phyloP scores from a whole-genome alignment of 495 filamentous ascomycete species.

The Hypoxylon trugodes region DNA sequence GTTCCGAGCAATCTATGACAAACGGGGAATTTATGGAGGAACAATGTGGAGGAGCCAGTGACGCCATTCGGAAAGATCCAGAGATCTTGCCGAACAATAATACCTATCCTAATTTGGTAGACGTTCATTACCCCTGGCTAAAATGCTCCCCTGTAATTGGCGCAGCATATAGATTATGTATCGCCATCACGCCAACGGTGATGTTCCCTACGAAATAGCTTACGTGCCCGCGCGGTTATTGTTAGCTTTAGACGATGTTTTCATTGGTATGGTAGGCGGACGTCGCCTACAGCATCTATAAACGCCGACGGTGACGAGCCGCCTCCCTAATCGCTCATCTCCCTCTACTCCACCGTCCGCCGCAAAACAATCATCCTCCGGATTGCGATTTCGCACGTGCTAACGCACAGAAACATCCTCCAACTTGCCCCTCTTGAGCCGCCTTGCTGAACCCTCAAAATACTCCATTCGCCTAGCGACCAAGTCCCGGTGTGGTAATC shows the following conservation, averaged over 20 bases:
- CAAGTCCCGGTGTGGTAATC: too few species aligned
- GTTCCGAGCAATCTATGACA: slow-evolving; percentile 40
- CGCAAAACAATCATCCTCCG: too few species aligned
- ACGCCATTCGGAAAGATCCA: slow-evolving; percentile 33
- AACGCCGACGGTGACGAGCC: background rate
- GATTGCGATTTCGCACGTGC: too few species aligned
- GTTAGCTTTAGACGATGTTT: background rate
- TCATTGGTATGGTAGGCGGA: background rate
- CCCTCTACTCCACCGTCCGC: too few species aligned
- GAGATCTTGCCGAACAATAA: slow-evolving; percentile 29
- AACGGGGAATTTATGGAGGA: slow-evolving; percentile 18
- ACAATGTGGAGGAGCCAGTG: slow-evolving; percentile 25
- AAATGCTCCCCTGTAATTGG: slow-evolving; percentile 25
- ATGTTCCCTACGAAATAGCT: slow-evolving; percentile 17
- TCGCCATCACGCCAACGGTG: slow-evolving; percentile 27
- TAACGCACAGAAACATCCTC: too few species aligned
- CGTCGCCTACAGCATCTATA: background rate
- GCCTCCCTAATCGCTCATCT: too few species aligned
- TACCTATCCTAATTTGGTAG: slow-evolving; percentile 3
- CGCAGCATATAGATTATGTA: slow-evolving; percentile 12
- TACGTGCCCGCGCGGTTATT: background rate
- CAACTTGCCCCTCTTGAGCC: too few species aligned
- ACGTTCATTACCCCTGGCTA: slow-evolving; percentile 29
- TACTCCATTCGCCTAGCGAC: too few species aligned
- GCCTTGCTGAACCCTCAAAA: too few species aligned